phyloP scores from a whole-genome alignment of 2,329 filamentous ascomycete genomes.

The Fusarium duplospermum region DNA sequence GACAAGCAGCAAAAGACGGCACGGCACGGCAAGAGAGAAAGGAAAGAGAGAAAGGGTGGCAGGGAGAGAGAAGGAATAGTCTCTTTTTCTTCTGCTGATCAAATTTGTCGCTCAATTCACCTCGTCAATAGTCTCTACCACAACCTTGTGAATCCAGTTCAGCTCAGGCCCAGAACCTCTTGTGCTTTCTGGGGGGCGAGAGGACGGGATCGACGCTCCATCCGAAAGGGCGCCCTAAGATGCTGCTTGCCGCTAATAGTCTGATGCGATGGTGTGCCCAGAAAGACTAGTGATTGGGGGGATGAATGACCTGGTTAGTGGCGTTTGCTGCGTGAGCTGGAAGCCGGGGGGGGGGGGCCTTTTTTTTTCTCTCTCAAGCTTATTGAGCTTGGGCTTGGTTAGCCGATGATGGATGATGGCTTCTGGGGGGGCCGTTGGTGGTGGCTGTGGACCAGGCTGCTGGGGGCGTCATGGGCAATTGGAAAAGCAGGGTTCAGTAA shows the following conservation, averaged over 20 bases:
- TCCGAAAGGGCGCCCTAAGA: background rate
- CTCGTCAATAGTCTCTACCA: background rate
- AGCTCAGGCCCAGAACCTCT: background rate
- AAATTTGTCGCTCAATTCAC: background rate
- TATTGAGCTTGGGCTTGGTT: background rate
- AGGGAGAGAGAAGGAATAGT: background rate
- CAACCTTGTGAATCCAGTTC: background rate
- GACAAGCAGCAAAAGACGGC: background rate
- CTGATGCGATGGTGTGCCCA: constrained; percentile 11
- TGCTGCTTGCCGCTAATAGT: constrained; percentile 35
- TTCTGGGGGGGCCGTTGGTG: background rate
- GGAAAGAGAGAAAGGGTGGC: background rate
- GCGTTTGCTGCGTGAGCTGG: constrained; percentile 27
- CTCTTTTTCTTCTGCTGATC: background rate
- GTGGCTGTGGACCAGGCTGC: background rate
- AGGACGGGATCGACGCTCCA: background rate
- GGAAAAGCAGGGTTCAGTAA: background rate
- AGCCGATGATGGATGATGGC: background rate
- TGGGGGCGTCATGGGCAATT: background rate
- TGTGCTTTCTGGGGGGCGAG: background rate
- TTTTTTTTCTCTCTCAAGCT: background rate
- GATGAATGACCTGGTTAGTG: constrained; percentile 21
- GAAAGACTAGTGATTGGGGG: constrained; percentile 31
- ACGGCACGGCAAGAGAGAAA: background rate
- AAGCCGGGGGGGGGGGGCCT: background rate